These are phyloP conservation scores for Camellia granthamiana DNA, from an alignment of 148 eudicot species.

Conservation along the genomic window DNA sequence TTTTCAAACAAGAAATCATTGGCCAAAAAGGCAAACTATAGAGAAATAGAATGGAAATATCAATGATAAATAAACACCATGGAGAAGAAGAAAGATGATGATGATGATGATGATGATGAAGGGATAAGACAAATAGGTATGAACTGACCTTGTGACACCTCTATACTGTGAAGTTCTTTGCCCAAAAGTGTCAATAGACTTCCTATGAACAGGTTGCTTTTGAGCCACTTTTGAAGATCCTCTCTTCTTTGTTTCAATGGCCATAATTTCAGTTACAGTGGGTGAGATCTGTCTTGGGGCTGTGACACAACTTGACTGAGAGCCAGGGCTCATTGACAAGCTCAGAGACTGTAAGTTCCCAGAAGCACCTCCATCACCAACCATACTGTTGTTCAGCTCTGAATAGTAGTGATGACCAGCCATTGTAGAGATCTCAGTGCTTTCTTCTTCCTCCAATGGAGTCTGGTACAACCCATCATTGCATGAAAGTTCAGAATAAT, in stretches of 20 bases:
- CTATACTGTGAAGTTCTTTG: slow-evolving; percentile 96
- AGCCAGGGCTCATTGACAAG: slow-evolving; percentile 91
- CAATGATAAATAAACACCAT: no score
- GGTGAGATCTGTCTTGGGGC: slow-evolving; percentile 57
- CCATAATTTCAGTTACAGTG: slow-evolving; percentile 36
- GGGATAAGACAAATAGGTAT: not conserved
- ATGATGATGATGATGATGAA: not conserved
- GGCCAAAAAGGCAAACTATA: no score
- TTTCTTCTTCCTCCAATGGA: slow-evolving; percentile 11
- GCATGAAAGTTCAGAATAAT: slow-evolving; percentile 21
- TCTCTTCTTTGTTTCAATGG: slow-evolving; percentile 57
- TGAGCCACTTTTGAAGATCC: slow-evolving; percentile 49
- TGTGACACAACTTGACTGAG: slow-evolving; percentile 83
- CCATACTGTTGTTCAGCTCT: slow-evolving; percentile 4
- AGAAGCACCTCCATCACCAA: slow-evolving; percentile 20
- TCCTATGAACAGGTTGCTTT: slow-evolving; percentile 79
- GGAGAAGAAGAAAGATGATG: no score
- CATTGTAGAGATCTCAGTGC: not conserved
- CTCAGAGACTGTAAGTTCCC: slow-evolving; percentile 63
- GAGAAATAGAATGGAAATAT: no score
- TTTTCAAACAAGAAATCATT: no score
- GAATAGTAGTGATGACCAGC: no score
- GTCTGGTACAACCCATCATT: slow-evolving; percentile 29
- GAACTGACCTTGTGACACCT: slow-evolving; percentile 81
- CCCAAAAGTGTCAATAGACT: slow-evolving; percentile 91